Conservation (phyloP, 2,329 filamentous ascomycete species). For the Aureobasidium pullulans region DNA sequence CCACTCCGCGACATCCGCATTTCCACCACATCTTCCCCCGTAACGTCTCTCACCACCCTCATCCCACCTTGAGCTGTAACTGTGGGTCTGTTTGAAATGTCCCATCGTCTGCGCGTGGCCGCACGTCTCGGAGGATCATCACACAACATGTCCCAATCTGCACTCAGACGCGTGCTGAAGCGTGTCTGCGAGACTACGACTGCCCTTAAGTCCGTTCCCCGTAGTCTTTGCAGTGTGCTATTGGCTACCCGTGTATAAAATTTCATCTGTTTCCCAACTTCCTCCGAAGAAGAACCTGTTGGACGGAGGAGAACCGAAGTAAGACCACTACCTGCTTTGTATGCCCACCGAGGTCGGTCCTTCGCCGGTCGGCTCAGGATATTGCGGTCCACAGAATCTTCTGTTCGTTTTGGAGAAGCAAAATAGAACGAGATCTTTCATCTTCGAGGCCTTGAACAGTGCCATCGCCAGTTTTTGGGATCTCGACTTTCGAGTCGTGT, state of each 20-base stretch:
- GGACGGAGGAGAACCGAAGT: constrained; percentile 7
- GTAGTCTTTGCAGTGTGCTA: not conserved
- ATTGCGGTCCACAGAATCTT: not conserved
- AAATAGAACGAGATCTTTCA: not conserved
- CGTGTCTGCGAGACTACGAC: not conserved
- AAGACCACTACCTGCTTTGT: constrained; percentile 4
- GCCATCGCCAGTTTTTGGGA: not conserved
- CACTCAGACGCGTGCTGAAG: not conserved
- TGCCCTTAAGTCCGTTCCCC: not conserved
- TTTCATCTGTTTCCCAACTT: not conserved
- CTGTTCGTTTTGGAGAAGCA: not conserved
- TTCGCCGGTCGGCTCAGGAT: constrained; percentile 5
- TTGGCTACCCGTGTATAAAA: not conserved
- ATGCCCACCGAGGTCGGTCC: constrained; percentile 11
- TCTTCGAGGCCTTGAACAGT: not conserved
- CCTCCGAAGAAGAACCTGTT: constrained; percentile 11
- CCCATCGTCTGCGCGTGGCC: constrained; percentile 1
- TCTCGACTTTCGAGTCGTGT: not conserved
- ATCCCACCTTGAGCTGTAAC: constrained; percentile 2
- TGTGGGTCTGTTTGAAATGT: not conserved
- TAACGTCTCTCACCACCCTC: constrained; percentile 1
- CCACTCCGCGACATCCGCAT: constrained; percentile 7
- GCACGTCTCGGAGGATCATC: constrained; percentile 10
- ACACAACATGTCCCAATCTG: not conserved
- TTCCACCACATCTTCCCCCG: constrained; percentile 5